phyloP scores from a whole-genome alignment of 169 alveolate genomes.

The Cytauxzoon felis region DNA sequence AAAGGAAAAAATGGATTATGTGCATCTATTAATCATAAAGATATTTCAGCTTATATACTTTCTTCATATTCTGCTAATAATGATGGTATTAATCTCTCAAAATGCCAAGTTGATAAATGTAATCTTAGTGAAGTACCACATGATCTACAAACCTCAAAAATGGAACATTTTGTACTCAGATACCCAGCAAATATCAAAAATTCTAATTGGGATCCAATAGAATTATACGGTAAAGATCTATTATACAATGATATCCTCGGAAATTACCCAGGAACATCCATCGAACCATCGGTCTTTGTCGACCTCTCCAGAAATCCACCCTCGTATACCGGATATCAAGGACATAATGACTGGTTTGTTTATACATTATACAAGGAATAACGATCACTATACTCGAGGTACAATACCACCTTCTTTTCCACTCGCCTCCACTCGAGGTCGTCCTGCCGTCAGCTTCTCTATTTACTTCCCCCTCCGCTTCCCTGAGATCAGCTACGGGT shows the following conservation, averaged over 20 bases:
- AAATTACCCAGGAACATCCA: slow-evolving; percentile 10
- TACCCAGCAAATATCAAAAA: slow-evolving; percentile 4
- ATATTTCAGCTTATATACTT: background rate
- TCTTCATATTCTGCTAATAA: background rate
- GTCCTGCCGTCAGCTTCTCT: too few relatives aligned
- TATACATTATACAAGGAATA: too few relatives aligned
- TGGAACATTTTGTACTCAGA: slow-evolving; percentile 57
- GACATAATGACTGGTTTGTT: slow-evolving; percentile 53
- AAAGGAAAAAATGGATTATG: slow-evolving; percentile 34
- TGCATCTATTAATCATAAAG: background rate
- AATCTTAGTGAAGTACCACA: slow-evolving; percentile 26
- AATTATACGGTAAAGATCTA: slow-evolving; percentile 12
- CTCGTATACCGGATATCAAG: slow-evolving; percentile 58
- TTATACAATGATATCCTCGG: slow-evolving; percentile 45
- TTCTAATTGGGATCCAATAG: slow-evolving; percentile 34
- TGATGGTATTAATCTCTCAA: slow-evolving; percentile 6
- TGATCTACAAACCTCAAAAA: slow-evolving; percentile 3
- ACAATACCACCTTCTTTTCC: too few relatives aligned
- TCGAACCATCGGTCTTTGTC: slow-evolving; percentile 35
- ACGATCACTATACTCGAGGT: too few relatives aligned
- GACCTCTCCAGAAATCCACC: slow-evolving; percentile 62
- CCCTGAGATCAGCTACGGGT: too few relatives aligned
- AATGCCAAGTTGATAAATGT: slow-evolving; percentile 59
- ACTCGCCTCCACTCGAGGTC: too few relatives aligned
- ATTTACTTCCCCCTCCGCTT: too few relatives aligned